These are phyloP conservation scores for Erodium moschatum DNA, from an alignment of 441 rosid genomes.

Conservation along the genomic window DNA sequence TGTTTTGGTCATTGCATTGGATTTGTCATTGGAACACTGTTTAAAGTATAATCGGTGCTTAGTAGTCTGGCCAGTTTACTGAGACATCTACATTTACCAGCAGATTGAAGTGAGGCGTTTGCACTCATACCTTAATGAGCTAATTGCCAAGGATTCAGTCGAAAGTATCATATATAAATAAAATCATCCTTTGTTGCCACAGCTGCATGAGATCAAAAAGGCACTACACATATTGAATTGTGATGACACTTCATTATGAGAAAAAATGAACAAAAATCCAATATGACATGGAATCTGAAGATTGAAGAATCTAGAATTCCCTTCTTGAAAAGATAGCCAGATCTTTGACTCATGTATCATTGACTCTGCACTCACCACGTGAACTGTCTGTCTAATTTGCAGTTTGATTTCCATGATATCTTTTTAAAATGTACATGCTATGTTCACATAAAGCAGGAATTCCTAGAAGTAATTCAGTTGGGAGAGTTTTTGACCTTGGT, in stretches of 20 bases:
- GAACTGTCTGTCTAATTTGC: background rate
- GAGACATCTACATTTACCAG: background rate
- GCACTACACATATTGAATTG: background rate
- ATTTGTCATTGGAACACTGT: no score
- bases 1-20: no score
- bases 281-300: background rate
- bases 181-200: background rate
- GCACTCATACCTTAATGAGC: background rate
- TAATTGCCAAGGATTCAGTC: background rate
- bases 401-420: background rate
- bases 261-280: background rate
- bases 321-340: background rate
- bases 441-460: constrained; percentile 43
- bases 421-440: constrained; percentile 14
- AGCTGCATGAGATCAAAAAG: background rate
- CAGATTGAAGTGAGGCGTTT: background rate
- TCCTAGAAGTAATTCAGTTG: constrained; percentile 73
- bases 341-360: background rate
- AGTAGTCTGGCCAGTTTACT: constrained; percentile 1
- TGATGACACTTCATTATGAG: background rate
- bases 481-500: constrained; percentile 65
- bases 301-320: background rate
- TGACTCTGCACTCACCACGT: background rate
- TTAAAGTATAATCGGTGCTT: background rate
- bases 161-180: background rate